These are phyloP conservation scores for Fusarium heterosporum DNA, from an alignment of 2,329 filamentous ascomycete species.

Conservation along the genomic window DNA sequence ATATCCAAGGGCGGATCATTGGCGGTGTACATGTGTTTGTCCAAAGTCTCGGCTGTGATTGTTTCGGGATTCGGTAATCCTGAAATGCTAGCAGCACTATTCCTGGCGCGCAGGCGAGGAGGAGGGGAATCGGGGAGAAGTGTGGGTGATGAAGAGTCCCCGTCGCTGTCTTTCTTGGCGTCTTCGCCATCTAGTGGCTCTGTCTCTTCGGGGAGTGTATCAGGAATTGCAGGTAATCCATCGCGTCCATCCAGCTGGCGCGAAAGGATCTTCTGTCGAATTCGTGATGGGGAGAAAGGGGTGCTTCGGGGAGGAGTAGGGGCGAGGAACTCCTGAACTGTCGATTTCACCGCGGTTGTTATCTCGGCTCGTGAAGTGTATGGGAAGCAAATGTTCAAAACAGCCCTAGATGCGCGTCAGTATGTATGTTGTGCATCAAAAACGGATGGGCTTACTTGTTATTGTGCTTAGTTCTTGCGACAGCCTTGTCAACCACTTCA, in stretches of 20 bases:
- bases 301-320: constrained; percentile 74
- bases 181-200: constrained; percentile 59
- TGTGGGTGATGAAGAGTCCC: constrained; percentile 71
- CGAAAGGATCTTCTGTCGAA: constrained; percentile 84
- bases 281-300: constrained; percentile 88
- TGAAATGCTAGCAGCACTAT: constrained; percentile 52
- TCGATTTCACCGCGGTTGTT: constrained; percentile 86
- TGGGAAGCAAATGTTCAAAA: constrained; percentile 95
- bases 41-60: constrained; percentile 85
- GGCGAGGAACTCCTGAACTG: constrained; percentile 86
- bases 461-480: constrained; percentile 88
- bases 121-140: constrained; percentile 66
- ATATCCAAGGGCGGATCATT: constrained; percentile 89
- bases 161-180: constrained; percentile 59
- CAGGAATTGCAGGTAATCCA: constrained; percentile 61
- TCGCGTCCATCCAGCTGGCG: constrained; percentile 66
- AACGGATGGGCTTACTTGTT: constrained; percentile 67
- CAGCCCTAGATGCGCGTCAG: constrained; percentile 55
- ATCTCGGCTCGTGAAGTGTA: constrained; percentile 98
- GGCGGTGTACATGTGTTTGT: constrained; percentile 88
- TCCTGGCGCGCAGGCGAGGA: constrained; percentile 51
- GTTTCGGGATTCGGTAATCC: constrained; percentile 79
- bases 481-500: constrained; percentile 86
- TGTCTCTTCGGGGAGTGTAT: constrained; percentile 59
- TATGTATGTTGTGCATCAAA: background rate